Evolutionary conservation across 2,329 filamentous ascomycete species (phyloP), one percentile per base, ranked within the genome.

Genomic region (Dryadomyces sulphureus): DNA sequence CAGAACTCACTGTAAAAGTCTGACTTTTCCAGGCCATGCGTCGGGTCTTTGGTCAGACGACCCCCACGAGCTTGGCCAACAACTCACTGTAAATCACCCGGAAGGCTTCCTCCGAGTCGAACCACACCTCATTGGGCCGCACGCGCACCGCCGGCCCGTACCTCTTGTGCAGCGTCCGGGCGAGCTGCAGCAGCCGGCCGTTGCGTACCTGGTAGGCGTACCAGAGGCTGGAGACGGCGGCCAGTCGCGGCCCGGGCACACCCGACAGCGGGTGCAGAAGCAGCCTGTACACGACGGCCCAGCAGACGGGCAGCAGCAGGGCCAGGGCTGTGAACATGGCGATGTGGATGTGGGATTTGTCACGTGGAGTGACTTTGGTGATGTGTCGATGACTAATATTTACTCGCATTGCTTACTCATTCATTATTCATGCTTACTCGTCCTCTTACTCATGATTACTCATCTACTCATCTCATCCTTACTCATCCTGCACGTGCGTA

Each of bases 71-170:
- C 8, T 7, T 7, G 6, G 24, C 11, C 20, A 8, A 5, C 5
- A 6, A 20, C 64, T 17, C 49, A 70, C 69, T 59, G 54, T 74
- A 75, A 7, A 73, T 69, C 1, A 58, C 52, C 46, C 63, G 63
- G 48, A 68, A 72, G 0, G 66, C 71, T 41, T 71, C 67, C 20
- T 55, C 60, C 3, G 64, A 69, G 48, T 68, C 58, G 24, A 74
- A 67, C 66, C 71, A 75, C 6, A 76, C 62, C 53, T 75, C 72
- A 30, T 72, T 64, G 0, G 73, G 72, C 0, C 68, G 68, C 7
- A 76, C 65, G 0, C 73, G 63, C n/a, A 77, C 73, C 2, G 64
- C 58, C 0, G 68, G 63, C 0, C 73, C 73, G 48, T 75, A 74
- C 11, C 48, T 55, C 0, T 52, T 48, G 46, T 75, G 72, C n/a